Base-by-base conservation (phyloP, 2,329 filamentous ascomycete species). In the Aspergillus nomiae region DNA sequence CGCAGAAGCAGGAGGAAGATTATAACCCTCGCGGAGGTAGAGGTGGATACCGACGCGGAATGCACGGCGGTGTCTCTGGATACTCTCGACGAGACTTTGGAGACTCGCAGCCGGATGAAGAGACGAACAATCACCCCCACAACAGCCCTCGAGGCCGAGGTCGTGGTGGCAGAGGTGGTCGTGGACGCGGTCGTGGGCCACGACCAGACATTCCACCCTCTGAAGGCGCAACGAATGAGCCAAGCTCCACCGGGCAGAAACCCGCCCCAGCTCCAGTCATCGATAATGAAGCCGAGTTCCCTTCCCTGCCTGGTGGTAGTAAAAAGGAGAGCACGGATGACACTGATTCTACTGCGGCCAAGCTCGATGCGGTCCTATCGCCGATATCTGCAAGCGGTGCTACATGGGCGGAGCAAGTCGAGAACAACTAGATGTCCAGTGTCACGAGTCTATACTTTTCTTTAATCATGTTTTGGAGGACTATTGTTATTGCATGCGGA, bases 1-100 rank as follows among this genome's bases (percentile, higher is more conserved):
- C 82, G 5, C 83, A 86, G 66, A 89, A 89, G 74, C 77, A 79
- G 9, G 85, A 88, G 64, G 84, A 87, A 46, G 82, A 85, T 53
- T 86, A 82, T 53, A 68, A 79, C 70, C 62, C 77, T 65, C 65
- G 81, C 70, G 69, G 80, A 67, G 73, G 74, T 19, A 75, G 79
- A 11, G 77, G 81, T 24, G 78, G 81, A 28, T 82, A 80, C 63
- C 74, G 81, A 32, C 76, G 85, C 36, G 85, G 84, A 11, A 83
- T 83, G 65, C 78, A 85, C 66, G 85, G 85, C 10, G 84, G 81
- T 30, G 77, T 86, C 10, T 77, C 77, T 45, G 79, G 76, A 21
- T 67, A 72, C 34, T 61, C 64, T 7, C 70, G 76, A 54, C 70
- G 71, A 10, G 73, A 73, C 65, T 74, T 76, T 38, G 71, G 71